Evolutionary conservation across 2,329 filamentous ascomycete species (phyloP).

Genomic region (Chrysoporthe deuterocubensis): DNA sequence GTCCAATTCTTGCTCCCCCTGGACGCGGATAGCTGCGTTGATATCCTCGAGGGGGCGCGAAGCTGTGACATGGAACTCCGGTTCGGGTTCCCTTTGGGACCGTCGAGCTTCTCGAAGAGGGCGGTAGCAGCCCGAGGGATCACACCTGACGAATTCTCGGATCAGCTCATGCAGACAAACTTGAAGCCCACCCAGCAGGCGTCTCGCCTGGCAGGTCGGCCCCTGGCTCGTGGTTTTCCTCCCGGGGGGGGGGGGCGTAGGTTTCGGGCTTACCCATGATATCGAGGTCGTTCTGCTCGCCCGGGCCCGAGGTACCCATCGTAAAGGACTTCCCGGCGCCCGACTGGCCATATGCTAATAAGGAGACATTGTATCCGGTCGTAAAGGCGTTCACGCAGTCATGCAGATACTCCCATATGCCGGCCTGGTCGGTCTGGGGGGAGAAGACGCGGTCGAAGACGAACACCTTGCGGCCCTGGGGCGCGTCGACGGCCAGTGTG

Average conservation of each 20-base stretch:
- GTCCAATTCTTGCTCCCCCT: slow-evolving; percentile 80
- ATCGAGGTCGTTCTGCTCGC: slow-evolving; percentile 71
- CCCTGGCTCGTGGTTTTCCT: no score
- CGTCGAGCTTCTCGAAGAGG: slow-evolving; percentile 86
- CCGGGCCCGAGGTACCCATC: slow-evolving; percentile 92
- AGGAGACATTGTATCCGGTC: slow-evolving; percentile 97
- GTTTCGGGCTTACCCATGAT: slow-evolving; percentile 71
- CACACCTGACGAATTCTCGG: slow-evolving; percentile 67
- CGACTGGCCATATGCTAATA: slow-evolving; percentile 95
- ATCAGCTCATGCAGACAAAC: slow-evolving; percentile 26
- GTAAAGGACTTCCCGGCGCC: slow-evolving; percentile 98
- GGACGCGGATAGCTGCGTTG: slow-evolving; percentile 52
- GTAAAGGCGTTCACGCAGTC: slow-evolving; percentile 90
- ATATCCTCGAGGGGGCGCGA: slow-evolving; percentile 79
- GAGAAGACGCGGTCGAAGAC: slow-evolving; percentile 95
- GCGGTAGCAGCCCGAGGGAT: slow-evolving; percentile 86
- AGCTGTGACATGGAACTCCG: slow-evolving; percentile 77
- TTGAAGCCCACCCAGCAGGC: no score
- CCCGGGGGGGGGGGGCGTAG: no score
- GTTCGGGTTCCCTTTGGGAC: slow-evolving; percentile 48
- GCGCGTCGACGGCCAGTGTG: slow-evolving; percentile 84
- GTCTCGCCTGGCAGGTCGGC: no score
- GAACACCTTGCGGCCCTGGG: slow-evolving; percentile 92
- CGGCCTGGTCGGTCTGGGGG: slow-evolving; percentile 81
- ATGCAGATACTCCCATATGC: slow-evolving; percentile 90